A percentile compares a stretch with the other conserved stretches of the same genome.
phyloP scores from a whole-genome alignment of 1,139 yeast species.

The Sugiyamaella japonica region DNA sequence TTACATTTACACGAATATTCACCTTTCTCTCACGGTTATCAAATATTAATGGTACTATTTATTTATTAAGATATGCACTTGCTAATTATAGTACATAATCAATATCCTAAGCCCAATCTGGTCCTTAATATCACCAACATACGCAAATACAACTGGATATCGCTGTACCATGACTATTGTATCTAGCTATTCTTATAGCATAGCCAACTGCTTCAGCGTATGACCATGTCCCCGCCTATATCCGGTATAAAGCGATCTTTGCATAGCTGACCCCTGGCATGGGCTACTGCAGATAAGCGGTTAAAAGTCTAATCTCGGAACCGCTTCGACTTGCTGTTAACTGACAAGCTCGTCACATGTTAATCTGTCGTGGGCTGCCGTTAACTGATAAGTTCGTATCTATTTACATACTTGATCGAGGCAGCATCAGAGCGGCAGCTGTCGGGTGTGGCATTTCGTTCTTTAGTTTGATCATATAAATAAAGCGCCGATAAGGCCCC shows the following conservation, averaged over 20 bases:
- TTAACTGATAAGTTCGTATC: slow-evolving; percentile 13
- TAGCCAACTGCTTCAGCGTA: too few relatives aligned
- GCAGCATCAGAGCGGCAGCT: slow-evolving; percentile 8
- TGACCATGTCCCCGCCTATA: background rate
- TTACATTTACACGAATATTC: too few relatives aligned
- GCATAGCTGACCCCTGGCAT: background rate
- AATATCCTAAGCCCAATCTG: background rate
- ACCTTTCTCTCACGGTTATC: background rate
- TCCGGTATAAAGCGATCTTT: background rate
- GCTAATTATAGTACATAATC: too few relatives aligned
- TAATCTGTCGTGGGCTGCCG: slow-evolving; percentile 12
- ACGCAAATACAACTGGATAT: background rate
- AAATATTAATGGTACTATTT: background rate
- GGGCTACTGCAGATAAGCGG: slow-evolving; percentile 1
- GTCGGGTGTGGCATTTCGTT: background rate
- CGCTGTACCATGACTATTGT: too few relatives aligned
- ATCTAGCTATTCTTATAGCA: too few relatives aligned
- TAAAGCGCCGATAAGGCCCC: background rate
- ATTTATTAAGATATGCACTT: background rate
- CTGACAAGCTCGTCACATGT: slow-evolving; percentile 10
- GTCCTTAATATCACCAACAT: background rate
- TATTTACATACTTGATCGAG: background rate
- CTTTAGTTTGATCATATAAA: background rate
- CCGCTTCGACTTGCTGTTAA: slow-evolving; percentile 16
- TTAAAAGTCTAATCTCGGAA: background rate